A percentile compares a stretch with the other conserved stretches of the same genome.
These are phyloP conservation scores for Solanum arcanum DNA, from an alignment of 257 asterid genomes.

Conservation along the genomic window DNA sequence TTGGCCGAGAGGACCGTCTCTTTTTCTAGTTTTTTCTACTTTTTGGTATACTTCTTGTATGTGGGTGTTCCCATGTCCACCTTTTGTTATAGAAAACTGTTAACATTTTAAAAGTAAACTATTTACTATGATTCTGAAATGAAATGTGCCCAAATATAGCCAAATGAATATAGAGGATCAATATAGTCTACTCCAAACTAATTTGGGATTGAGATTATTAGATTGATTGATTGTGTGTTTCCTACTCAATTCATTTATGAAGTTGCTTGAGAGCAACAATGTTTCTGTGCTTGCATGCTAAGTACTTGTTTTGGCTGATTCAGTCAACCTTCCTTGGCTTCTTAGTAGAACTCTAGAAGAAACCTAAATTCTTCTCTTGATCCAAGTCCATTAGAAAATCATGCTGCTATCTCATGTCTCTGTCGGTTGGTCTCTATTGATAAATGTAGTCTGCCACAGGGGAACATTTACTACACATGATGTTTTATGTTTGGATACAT, in stretches of 20 bases:
- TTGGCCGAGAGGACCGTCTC: background rate
- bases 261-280: background rate
- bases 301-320: background rate
- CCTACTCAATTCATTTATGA: background rate
- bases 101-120: background rate
- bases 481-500: background rate
- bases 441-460: too few relatives aligned
- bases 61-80: background rate
- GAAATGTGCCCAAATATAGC: background rate
- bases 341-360: background rate
- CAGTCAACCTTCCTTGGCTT: background rate
- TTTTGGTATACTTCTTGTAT: background rate
- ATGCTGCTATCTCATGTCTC: background rate
- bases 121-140: background rate
- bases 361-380: background rate
- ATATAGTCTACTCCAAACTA: background rate
- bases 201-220: background rate
- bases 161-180: background rate
- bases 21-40: background rate
- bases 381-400: background rate
- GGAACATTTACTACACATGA: background rate
- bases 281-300: background rate
- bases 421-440: background rate
- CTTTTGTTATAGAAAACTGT: background rate
- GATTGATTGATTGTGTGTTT: background rate